Percentiles rank a stretch among this genome's conserved stretches.
phyloP scores from a whole-genome alignment of 768 basidiomycete genomes.

The Thelephora aurantiotincta region DNA sequence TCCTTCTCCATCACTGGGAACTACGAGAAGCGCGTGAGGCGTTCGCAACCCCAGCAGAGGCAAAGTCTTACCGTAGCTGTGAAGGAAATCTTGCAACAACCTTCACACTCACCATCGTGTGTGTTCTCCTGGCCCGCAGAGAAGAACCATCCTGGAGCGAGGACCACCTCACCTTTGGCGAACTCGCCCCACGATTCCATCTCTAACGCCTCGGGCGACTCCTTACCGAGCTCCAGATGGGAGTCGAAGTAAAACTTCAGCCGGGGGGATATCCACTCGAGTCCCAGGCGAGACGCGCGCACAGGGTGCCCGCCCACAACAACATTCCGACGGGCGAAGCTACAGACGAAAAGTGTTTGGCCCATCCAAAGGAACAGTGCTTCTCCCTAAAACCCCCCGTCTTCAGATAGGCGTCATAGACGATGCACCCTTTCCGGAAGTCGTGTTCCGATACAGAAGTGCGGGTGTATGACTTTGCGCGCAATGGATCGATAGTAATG shows the following conservation, averaged over 20 bases:
- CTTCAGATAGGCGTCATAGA: slow-evolving; percentile 32
- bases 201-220: slow-evolving; percentile 32
- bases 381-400: slow-evolving; percentile 23
- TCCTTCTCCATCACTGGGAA: slow-evolving; percentile 28
- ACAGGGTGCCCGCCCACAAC: slow-evolving; percentile 35
- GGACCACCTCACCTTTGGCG: slow-evolving; percentile 46
- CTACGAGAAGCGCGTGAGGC: slow-evolving; percentile 7
- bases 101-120: slow-evolving; percentile 16
- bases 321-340: slow-evolving; percentile 82
- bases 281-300: background rate
- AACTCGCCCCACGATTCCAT: slow-evolving; percentile 45
- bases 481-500: slow-evolving; percentile 50
- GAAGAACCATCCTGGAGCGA: slow-evolving; percentile 48
- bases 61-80: slow-evolving; percentile 28
- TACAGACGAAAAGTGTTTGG: slow-evolving; percentile 45
- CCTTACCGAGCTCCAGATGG: slow-evolving; percentile 27
- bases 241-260: slow-evolving; percentile 47
- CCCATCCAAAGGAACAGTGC: slow-evolving; percentile 14
- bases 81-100: slow-evolving; percentile 45
- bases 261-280: slow-evolving; percentile 17
- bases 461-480: slow-evolving; percentile 45
- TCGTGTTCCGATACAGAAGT: slow-evolving; percentile 15
- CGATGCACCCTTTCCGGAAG: slow-evolving; percentile 23
- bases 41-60: background rate
- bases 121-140: slow-evolving; percentile 16